Evolutionary conservation across 495 filamentous ascomycete genomes (phyloP).

Genomic region (Lasiosphaeris hirsuta): DNA sequence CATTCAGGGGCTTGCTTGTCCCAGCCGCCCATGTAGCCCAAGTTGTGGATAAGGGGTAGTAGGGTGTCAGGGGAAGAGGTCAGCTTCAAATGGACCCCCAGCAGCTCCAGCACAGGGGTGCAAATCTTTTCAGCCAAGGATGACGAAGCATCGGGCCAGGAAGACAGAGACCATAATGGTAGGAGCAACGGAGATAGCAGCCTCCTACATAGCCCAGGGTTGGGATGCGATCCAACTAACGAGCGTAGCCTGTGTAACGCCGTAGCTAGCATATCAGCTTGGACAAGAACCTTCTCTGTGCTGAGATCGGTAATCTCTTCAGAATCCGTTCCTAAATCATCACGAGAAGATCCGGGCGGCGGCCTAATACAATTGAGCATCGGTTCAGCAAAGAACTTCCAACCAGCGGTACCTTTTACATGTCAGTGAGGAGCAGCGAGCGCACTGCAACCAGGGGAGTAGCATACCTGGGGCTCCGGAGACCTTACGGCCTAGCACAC

Average conservation of each 20-base stretch:
- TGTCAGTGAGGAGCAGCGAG: slow-evolving; percentile 3
- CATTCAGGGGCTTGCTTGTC: slow-evolving; percentile 31
- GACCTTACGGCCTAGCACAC: slow-evolving; percentile 63
- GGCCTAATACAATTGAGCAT: slow-evolving; percentile 62
- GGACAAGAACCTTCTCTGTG: slow-evolving; percentile 39
- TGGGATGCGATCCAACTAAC: slow-evolving; percentile 64
- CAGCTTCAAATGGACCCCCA: slow-evolving; percentile 47
- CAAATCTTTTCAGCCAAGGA: slow-evolving; percentile 32
- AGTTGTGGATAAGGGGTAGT: slow-evolving; percentile 36
- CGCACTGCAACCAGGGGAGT: neutral
- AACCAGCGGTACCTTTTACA: slow-evolving; percentile 56
- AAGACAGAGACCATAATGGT: slow-evolving; percentile 66
- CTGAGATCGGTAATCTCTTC: slow-evolving; percentile 41
- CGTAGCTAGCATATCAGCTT: slow-evolving; percentile 37
- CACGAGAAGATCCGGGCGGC: slow-evolving; percentile 18
- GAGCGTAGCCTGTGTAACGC: slow-evolving; percentile 56
- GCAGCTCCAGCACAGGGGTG: slow-evolving; percentile 36
- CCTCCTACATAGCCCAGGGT: slow-evolving; percentile 69
- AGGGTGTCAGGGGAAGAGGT: slow-evolving; percentile 41
- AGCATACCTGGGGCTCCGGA: slow-evolving; percentile 63
- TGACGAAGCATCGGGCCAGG: slow-evolving; percentile 39
- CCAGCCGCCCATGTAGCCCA: slow-evolving; percentile 39
- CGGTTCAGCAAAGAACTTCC: slow-evolving; percentile 65
- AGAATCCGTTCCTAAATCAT: slow-evolving; percentile 11
- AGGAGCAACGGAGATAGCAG: slow-evolving; percentile 61